Conservation (phyloP, 768 basidiomycete genomes). For the Leccinum sublutescens region DNA sequence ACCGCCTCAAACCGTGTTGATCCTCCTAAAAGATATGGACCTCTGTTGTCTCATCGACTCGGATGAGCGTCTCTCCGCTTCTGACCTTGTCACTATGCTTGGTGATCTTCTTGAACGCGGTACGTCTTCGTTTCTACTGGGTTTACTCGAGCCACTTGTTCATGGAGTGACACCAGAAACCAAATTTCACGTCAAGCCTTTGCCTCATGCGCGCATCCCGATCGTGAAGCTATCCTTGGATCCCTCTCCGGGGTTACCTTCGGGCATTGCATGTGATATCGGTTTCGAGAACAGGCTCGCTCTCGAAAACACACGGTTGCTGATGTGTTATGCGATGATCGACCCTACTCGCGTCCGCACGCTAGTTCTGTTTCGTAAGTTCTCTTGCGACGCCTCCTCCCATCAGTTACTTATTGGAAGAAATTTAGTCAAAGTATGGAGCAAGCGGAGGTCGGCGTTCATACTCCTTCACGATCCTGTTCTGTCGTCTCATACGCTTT, state of each 20-base stretch:
- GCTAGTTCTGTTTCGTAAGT: conserved; percentile 94
- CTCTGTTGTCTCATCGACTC: conserved; percentile 95
- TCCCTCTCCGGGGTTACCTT: conserved; percentile 75
- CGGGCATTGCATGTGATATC: conserved; percentile 96
- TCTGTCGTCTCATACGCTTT: conserved; percentile 1
- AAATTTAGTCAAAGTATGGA: conserved; percentile 95
- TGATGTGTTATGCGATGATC: conserved; percentile 97
- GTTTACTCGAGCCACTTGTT: conserved; percentile 11
- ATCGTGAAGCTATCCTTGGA: conserved; percentile 96
- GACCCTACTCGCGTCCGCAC: conserved; percentile 93
- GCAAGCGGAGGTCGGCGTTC: conserved; percentile 73
- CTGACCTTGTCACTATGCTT: conserved; percentile 91
- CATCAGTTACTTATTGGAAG: conserved; percentile 10
- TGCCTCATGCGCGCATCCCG: conserved; percentile 96
- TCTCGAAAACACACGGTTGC: conserved; percentile 91
- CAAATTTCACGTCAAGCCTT: conserved; percentile 92
- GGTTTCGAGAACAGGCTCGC: conserved; percentile 98
- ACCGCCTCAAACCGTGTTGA: conserved; percentile 9
- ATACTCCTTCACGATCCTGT: background rate
- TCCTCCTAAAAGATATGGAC: conserved; percentile 80
- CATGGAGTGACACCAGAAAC: conserved; percentile 60
- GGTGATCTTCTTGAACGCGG: conserved; percentile 92
- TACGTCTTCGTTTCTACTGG: conserved; percentile 38
- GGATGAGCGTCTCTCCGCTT: conserved; percentile 70
- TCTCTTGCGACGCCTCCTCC: conserved; percentile 13